A percentile compares a stretch with the other conserved stretches of the same genome.
These are phyloP conservation scores for Saccharata proteae DNA, from an alignment of 2,329 filamentous ascomycete genomes.

Conservation along the genomic window DNA sequence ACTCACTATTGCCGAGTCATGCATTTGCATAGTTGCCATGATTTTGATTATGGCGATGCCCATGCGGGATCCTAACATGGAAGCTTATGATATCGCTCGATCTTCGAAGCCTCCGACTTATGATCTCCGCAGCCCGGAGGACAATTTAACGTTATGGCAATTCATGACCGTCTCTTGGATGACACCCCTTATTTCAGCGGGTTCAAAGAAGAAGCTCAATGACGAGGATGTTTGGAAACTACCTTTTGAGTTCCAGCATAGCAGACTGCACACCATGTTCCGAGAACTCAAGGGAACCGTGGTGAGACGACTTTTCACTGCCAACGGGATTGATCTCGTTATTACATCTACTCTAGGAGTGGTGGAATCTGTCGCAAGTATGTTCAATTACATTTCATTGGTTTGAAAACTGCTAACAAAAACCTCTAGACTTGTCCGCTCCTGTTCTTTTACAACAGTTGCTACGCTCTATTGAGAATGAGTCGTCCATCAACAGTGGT, in stretches of 20 bases:
- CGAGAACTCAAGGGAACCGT: conserved; percentile 61
- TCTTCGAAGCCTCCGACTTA: conserved; percentile 44
- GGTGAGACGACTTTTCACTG: conserved; percentile 53
- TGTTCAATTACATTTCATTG: conserved; percentile 10
- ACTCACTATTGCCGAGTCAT: conserved; percentile 13
- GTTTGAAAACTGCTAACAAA: conserved; percentile 6
- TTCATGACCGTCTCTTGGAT: conserved; percentile 84
- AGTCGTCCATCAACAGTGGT: conserved; percentile 39
- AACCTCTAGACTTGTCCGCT: conserved; percentile 28
- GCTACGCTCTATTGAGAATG: conserved; percentile 51
- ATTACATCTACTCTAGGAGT: conserved; percentile 55
- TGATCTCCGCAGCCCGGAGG: conserved; percentile 61
- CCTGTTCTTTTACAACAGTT: conserved; percentile 64
- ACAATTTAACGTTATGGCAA: conserved; percentile 66
- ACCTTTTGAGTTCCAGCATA: conserved; percentile 71
- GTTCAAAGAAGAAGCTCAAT: conserved; percentile 52
- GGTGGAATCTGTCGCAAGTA: conserved; percentile 46
- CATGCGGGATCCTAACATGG: conserved; percentile 47
- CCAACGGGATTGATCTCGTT: conserved; percentile 68
- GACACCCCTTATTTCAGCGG: conserved; percentile 55
- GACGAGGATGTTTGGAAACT: conserved; percentile 75
- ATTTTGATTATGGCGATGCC: conserved; percentile 55
- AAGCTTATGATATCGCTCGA: conserved; percentile 45
- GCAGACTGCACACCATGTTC: conserved; percentile 60
- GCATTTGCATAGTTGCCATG: conserved; percentile 26